Base-by-base conservation (phyloP, 768 basidiomycete species). In the Tylopilus rubrobrunneus region DNA sequence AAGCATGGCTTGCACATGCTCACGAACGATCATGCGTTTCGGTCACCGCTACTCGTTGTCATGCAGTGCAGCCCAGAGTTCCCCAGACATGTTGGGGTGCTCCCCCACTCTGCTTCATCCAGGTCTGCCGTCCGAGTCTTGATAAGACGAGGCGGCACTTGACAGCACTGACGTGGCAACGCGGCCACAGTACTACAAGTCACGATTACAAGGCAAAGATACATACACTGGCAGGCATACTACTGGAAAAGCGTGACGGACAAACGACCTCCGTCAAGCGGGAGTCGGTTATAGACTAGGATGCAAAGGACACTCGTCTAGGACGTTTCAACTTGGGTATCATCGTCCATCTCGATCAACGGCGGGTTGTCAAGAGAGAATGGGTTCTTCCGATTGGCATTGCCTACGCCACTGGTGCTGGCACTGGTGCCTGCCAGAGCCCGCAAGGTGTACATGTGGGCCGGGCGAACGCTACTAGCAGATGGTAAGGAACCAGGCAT, bases 401-500 rank as follows among this genome's bases (percentile, higher is more conserved):
- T n/a, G n/a, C 28, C 39, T 19, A 17, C 25, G 23, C 34, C 17
- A n/a, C 49, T 37, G 2, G 28, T 33, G 25, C 37, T 9, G 37
- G 37, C 37, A 19, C 37, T 31, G 23, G 51, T 9, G 6, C 45
- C 15, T 9, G 15, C 29, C 10, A 27, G 21, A 31, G 29, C 7
- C 7, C 29, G 29, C 10, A 31, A 10, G 10, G 29, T 31, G 29
- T 31, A 31, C 29, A 31, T 31, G 29, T 31, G 29, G 29, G 29
- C 29, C 7, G 29, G 29, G 29, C 29, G 29, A 31, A 31, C 29
- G 29, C 29, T 31, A 12, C 15, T 12, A 39, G 17, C 12, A n/a
- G 56, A 33, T 19, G 60, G 54, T 23, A 67, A 49, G 21, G 64
- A 57, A 27, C 66, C 66, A 17, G 66, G 66, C 66, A 67, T 67